These are phyloP conservation scores for Phaeosphaeriaceae sp. DNA, from an alignment of 2,329 filamentous ascomycete genomes.

Conservation along the genomic window DNA sequence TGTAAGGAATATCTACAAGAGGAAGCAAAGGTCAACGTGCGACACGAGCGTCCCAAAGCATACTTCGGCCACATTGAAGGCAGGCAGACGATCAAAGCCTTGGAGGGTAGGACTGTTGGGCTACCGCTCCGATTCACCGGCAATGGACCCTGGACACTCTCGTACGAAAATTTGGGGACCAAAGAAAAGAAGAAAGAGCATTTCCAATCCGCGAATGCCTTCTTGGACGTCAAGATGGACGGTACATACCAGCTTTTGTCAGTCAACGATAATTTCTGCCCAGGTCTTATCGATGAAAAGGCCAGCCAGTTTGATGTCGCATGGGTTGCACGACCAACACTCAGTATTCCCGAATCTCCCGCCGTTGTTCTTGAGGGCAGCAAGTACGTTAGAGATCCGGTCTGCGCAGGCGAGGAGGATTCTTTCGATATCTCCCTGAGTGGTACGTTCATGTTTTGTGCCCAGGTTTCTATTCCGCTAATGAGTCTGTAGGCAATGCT, in stretches of 20 bases:
- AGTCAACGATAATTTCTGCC: conserved; percentile 80
- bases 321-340: conserved; percentile 82
- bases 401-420: conserved; percentile 95
- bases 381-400: conserved; percentile 75
- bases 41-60: conserved; percentile 85
- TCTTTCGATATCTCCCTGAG: conserved; percentile 80
- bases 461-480: conserved; percentile 8
- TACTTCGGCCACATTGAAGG: conserved; percentile 87
- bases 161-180: conserved; percentile 72
- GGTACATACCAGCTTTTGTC: conserved; percentile 83
- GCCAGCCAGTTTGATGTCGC: conserved; percentile 79
- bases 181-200: conserved; percentile 54
- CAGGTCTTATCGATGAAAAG: conserved; percentile 76
- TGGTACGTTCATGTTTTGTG: conserved; percentile 60
- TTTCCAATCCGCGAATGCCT: conserved; percentile 69
- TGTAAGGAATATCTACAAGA: conserved; percentile 89
- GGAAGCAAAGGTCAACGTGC: conserved; percentile 83
- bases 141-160: conserved; percentile 81
- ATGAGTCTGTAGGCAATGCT: conserved; percentile 65
- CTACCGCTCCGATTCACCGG: conserved; percentile 87
- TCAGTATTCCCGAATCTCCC: conserved; percentile 69
- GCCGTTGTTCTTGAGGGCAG: conserved; percentile 62
- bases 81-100: conserved; percentile 73
- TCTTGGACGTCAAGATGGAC: conserved; percentile 68
- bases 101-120: conserved; percentile 76